Percentiles rank a stretch among this genome's conserved stretches.
These are phyloP conservation scores for Abortiporus biennis DNA, from an alignment of 1,284 basidiomycete species.

Conservation along the genomic window DNA sequence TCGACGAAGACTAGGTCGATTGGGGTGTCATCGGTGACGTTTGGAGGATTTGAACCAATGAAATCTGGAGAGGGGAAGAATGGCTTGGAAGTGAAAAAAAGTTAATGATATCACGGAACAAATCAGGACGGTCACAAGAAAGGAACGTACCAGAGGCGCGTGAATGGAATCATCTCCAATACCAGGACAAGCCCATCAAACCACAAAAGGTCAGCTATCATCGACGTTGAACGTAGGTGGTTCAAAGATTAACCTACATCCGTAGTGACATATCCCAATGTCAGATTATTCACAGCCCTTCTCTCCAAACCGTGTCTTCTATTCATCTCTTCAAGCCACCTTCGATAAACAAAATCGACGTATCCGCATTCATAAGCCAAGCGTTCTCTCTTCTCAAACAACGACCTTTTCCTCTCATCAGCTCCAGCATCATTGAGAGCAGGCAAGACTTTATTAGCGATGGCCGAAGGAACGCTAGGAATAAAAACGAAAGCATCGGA, in stretches of 20 bases:
- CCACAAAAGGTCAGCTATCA: constrained; percentile 1
- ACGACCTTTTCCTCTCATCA: constrained; percentile 23
- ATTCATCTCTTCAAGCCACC: constrained; percentile 55
- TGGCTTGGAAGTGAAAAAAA: constrained; percentile 21
- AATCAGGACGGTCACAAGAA: not conserved
- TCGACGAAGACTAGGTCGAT: constrained; percentile 69
- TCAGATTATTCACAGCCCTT: constrained; percentile 40
- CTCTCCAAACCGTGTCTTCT: constrained; percentile 27
- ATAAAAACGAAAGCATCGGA: constrained; percentile 55
- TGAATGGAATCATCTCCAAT: constrained; percentile 66
- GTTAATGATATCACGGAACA: too few relatives aligned
- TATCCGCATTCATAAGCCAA: constrained; percentile 44
- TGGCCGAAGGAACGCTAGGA: constrained; percentile 37
- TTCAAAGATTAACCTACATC: constrained; percentile 43
- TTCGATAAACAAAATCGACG: constrained; percentile 43
- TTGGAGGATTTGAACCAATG: constrained; percentile 49
- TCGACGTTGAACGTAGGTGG: constrained; percentile 1
- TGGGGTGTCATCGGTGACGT: constrained; percentile 39
- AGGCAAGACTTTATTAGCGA: constrained; percentile 49
- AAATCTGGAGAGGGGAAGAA: constrained; percentile 51
- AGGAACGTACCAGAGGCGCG: constrained; percentile 33
- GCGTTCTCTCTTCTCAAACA: constrained; percentile 30
- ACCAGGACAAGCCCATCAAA: constrained; percentile 56
- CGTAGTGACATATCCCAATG: constrained; percentile 67
- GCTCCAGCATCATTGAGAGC: constrained; percentile 45